Conservation (phyloP, 768 basidiomycete genomes). For the Termitomyces sp. region DNA sequence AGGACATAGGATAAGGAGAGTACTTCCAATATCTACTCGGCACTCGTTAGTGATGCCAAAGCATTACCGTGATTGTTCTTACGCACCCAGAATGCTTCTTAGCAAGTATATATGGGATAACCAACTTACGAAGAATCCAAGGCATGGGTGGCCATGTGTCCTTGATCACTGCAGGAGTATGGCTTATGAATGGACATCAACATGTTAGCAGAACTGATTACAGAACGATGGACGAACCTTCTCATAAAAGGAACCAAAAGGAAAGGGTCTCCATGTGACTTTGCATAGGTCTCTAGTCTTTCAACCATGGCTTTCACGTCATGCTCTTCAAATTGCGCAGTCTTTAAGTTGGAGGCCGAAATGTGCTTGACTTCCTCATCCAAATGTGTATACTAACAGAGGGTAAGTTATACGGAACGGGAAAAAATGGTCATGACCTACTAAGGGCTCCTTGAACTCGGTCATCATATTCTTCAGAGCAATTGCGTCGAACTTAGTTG, state of each 20-base stretch:
- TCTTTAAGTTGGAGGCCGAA: constrained; percentile 27
- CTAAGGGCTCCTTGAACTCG: constrained; percentile 28
- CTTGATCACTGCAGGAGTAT: constrained; percentile 37
- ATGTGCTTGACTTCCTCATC: constrained; percentile 37
- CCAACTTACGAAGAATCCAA: constrained; percentile 35
- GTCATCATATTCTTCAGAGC: constrained; percentile 29
- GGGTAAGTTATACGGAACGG: background rate
- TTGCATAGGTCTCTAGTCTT: constrained; percentile 29
- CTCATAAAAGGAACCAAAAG: constrained; percentile 34
- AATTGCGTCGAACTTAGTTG: constrained; percentile 28
- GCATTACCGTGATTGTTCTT: background rate
- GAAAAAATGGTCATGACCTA: constrained; percentile 16
- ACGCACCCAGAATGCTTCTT: constrained; percentile 34
- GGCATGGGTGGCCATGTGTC: constrained; percentile 37
- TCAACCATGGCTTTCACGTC: constrained; percentile 28
- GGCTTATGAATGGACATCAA: constrained; percentile 21
- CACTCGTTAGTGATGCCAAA: background rate
- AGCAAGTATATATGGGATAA: constrained; percentile 36
- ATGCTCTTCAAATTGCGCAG: constrained; percentile 24
- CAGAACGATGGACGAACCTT: constrained; percentile 23
- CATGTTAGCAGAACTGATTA: too few species aligned
- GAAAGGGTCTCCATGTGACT: constrained; percentile 33
- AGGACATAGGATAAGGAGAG: constrained; percentile 30
- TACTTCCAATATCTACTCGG: constrained; percentile 37
- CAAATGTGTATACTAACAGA: constrained; percentile 31